phyloP scores from a whole-genome alignment of 192 early-diverging fungal genomes.

The Umbelopsis isabellina region DNA sequence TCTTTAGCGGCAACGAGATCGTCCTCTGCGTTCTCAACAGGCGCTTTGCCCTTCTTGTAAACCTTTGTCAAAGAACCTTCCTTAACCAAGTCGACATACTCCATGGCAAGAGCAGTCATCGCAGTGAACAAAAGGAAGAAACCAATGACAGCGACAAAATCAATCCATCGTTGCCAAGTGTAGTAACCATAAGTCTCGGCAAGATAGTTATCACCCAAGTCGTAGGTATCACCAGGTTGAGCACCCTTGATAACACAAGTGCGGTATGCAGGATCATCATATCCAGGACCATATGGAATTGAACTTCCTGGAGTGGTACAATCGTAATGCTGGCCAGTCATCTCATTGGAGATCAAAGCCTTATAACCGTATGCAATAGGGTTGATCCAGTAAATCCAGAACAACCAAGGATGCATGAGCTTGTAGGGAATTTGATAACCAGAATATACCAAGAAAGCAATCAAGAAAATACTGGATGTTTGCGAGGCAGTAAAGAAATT shows the following conservation, averaged over 20 bases:
- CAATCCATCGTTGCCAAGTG: conserved; percentile 52
- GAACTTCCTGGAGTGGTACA: conserved; percentile 18
- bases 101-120: conserved; percentile 54
- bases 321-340: conserved; percentile 34
- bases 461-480: conserved; percentile 55
- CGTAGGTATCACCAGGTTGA: conserved; percentile 45
- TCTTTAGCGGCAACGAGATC: conserved; percentile 42
- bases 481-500: conserved; percentile 61
- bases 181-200: conserved; percentile 52
- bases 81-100: conserved; percentile 66
- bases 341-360: conserved; percentile 74
- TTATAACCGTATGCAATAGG: conserved; percentile 73
- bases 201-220: conserved; percentile 59
- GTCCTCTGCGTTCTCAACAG: conserved; percentile 1
- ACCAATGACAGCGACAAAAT: conserved; percentile 49
- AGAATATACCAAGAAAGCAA: conserved; percentile 61
- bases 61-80: conserved; percentile 56
- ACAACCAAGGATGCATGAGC: conserved; percentile 66
- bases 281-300: conserved; percentile 55
- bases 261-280: conserved; percentile 49
- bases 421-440: conserved; percentile 68
- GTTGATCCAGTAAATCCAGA: conserved; percentile 71
- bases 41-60: conserved; percentile 47
- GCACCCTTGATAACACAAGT: conserved; percentile 63
- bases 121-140: conserved; percentile 48